Base-by-base conservation (phyloP, 1,139 yeast genomes). In the Eremothecium cymbalariae region DNA sequence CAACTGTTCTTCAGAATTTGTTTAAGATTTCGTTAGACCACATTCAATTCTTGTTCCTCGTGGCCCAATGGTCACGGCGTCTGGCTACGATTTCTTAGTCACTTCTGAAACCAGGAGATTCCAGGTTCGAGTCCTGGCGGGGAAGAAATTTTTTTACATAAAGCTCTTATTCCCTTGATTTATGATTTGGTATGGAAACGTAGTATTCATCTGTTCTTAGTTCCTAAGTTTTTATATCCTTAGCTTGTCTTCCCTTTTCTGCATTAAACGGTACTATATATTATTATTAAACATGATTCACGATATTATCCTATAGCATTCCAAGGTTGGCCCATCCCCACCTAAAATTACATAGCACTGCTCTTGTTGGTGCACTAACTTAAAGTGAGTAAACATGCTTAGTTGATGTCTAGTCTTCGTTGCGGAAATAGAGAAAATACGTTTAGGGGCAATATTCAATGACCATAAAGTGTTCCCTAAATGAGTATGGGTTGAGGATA, bases 121-220 rank as follows among this genome's bases (percentile, higher is more conserved):
- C 85, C 84, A 78, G 88, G 86, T 79, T 79, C 86, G 84, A 79
- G 79, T 78, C 86, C 86, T 78, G 85, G 85, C 79, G 86, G 84
- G 86, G 86, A 78, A 77, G 86, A 70, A 68, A 61, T 44, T 54
- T 59, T 67, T 68, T 66, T 42, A 41, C 17, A 23, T 5, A 8
- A 19, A 8, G 7, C 9, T 19, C 21, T 19, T 19, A 8, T 19
- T 19, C 9, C 9, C 21, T 19, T 9, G 7, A 9, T 19, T 19
- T 8, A 19, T 8, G 21, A 19, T 19, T 9, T 9, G 21, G 9
- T 7, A 8, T 8, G 9, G 7, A 9, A 19, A 19, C 9, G 21
- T 7, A 19, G 7, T 19, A 19, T 19, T n/a, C n/a, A n/a, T n/a
- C n/a, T 19, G 21, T 19, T 19, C 8, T 7, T 19, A 19, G 21